A percentile compares a stretch with the other conserved stretches of the same genome.
Conservation (phyloP, 345 rosid species). For the Lagerstroemia speciosa region DNA sequence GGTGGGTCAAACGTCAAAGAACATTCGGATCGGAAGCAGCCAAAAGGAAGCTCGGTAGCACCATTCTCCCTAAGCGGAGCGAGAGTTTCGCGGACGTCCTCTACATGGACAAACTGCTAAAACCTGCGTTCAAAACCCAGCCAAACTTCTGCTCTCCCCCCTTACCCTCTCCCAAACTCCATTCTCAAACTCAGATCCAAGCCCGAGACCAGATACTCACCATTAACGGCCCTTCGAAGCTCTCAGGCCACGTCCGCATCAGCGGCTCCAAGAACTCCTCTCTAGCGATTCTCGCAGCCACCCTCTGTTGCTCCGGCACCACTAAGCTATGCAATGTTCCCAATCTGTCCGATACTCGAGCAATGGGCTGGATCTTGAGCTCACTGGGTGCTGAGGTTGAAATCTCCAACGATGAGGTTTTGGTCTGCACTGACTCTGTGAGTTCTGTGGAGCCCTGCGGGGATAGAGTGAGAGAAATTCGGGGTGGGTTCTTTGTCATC, state of each 20-base stretch:
- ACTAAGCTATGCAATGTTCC: neutral
- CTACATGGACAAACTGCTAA: too few relatives aligned
- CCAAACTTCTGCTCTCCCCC: too few relatives aligned
- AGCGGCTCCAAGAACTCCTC: slow-evolving; percentile 30
- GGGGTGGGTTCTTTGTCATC: slow-evolving; percentile 6
- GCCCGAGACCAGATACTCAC: slow-evolving; percentile 5
- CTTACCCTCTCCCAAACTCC: too few relatives aligned
- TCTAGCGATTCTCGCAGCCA: slow-evolving; percentile 23
- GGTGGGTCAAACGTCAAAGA: too few relatives aligned
- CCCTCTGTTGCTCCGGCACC: slow-evolving; percentile 22
- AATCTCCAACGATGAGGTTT: neutral
- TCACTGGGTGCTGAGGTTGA: neutral
- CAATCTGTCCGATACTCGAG: neutral
- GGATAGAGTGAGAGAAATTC: neutral
- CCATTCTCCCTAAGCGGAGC: too few relatives aligned
- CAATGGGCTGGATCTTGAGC: neutral
- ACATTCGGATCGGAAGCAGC: too few relatives aligned
- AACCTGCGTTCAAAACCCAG: too few relatives aligned
- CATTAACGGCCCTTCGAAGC: slow-evolving; percentile 24
- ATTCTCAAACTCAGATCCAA: neutral
- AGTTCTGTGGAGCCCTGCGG: neutral
- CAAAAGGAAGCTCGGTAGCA: too few relatives aligned
- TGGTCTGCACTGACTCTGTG: neutral
- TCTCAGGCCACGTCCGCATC: slow-evolving; percentile 22
- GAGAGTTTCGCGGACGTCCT: too few relatives aligned